Base-by-base conservation (phyloP, 2,329 filamentous ascomycete species). In the Beauveria sp. region DNA sequence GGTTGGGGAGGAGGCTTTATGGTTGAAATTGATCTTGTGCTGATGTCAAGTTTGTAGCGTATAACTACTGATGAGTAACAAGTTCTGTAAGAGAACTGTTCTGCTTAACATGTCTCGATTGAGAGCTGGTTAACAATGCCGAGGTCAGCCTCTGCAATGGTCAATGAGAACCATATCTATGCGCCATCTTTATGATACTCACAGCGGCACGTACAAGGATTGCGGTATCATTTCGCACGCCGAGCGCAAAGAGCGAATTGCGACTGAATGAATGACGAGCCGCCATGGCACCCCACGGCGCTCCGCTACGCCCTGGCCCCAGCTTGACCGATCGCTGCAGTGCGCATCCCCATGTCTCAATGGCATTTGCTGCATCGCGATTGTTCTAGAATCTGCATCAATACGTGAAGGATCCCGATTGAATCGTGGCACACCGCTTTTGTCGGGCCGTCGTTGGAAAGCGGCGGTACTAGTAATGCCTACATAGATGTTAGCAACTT, bases 361-460 rank as follows among this genome's bases (percentile, higher is more conserved):
- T 52, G 38, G 49, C 26, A 47, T 52, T 52, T 42, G 58, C 42
- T 47, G 40, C 42, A 26, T 53, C 40, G 49, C 38, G 16, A 10
- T 38, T 47, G 58, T 54, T 49, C 43, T 43, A 47, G 43, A 54
- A 60, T 60, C 18, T 55, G 51, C 58, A 30, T 22, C 50, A 54
- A 54, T 60, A 43, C n/a, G 49, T 40, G 40, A 45, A 16, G 20
- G 3, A 1, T 24, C 22, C 22, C 3, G 22, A 3, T 24, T 24
- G 22, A 24, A 24, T 24, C 22, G 30, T 16, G 30, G 30, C 30
- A 58, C 54, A 57, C 54, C 54, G 43, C 43, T 56, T 57, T 18
- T 12, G 53, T 24, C 34, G n/a, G 26, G 24, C 16, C 22, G 22
- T 24, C 22, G 22, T 24, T 3, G 22, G 22, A 24, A 24, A 24